Conservation (phyloP, 2,329 filamentous ascomycete genomes). For the Trichoderma citrinoviride region DNA sequence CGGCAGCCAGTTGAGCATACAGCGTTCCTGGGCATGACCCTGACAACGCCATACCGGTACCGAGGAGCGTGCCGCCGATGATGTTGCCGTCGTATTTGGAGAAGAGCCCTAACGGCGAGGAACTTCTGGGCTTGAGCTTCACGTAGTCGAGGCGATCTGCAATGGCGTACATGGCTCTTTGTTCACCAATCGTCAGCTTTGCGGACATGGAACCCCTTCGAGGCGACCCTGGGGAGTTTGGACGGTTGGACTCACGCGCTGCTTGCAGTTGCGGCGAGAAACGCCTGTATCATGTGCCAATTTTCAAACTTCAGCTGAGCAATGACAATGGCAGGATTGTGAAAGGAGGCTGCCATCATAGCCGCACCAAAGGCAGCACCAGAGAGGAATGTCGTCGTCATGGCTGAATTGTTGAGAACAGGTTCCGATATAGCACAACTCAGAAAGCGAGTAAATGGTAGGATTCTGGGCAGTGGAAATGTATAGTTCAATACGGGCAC, state of each 20-base stretch:
- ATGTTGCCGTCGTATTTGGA: slow-evolving; percentile 61
- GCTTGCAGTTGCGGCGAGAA: slow-evolving; percentile 59
- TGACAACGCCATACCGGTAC: slow-evolving; percentile 64
- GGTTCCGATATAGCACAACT: not conserved
- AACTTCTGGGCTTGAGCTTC: slow-evolving; percentile 46
- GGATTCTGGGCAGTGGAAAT: not conserved
- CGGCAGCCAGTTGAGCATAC: slow-evolving; percentile 57
- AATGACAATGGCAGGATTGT: slow-evolving; percentile 57
- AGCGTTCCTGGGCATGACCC: slow-evolving; percentile 66
- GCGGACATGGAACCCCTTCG: not conserved
- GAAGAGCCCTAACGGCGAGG: slow-evolving; percentile 53
- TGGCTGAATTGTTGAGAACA: not conserved
- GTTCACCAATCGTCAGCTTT: not conserved
- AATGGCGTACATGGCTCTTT: slow-evolving; percentile 46
- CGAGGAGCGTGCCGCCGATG: slow-evolving; percentile 59
- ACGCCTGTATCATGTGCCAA: slow-evolving; percentile 65
- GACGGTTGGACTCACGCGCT: slow-evolving; percentile 51
- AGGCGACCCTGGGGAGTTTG: not conserved
- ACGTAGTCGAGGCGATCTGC: slow-evolving; percentile 45
- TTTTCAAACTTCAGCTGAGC: slow-evolving; percentile 59
- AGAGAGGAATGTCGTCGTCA: slow-evolving; percentile 41
- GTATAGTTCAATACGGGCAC: not conserved
- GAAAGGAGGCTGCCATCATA: slow-evolving; percentile 58
- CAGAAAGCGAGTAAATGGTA: not conserved
- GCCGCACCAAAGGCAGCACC: slow-evolving; percentile 62